Evolutionary conservation across 176 grass and related monocot genomes (phyloP).

Genomic region (Melocanna baccifera): DNA sequence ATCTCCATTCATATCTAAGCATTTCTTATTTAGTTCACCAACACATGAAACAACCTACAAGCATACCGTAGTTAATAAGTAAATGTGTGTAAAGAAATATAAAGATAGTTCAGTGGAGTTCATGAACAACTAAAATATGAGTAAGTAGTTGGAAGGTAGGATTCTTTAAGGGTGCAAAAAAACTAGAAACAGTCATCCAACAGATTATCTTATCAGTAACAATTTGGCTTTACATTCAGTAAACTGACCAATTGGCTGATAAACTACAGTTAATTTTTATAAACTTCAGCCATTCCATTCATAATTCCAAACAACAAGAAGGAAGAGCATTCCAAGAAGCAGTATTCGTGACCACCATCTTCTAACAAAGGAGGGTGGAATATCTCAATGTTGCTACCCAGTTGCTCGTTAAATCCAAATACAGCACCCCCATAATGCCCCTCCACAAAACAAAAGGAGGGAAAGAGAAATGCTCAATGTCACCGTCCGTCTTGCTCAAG

Average conservation of each 20-base stretch:
- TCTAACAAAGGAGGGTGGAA: neutral
- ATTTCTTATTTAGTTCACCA: neutral
- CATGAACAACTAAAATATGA: neutral
- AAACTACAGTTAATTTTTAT: neutral
- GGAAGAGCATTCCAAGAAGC: neutral
- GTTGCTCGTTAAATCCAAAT: neutral
- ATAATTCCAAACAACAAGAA: neutral
- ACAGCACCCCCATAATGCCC: neutral
- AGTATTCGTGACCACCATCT: neutral
- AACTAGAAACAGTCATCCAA: neutral
- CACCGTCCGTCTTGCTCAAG: too few relatives aligned
- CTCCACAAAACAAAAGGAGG: neutral
- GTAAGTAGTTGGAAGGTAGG: neutral
- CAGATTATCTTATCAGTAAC: neutral
- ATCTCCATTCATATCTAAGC: conserved; percentile 5
- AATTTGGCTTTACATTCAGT: neutral
- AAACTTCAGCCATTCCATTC: neutral
- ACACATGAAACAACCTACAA: neutral
- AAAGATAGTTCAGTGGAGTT: neutral
- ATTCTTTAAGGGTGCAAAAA: neutral
- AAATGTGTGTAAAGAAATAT: neutral
- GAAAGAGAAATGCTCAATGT: neutral
- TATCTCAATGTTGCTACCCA: neutral
- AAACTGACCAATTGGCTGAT: neutral
- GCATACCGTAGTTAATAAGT: neutral